These are phyloP conservation scores for Brettanomyces bruxellensis DNA, from an alignment of 805 yeast genomes.

Conservation along the genomic window DNA sequence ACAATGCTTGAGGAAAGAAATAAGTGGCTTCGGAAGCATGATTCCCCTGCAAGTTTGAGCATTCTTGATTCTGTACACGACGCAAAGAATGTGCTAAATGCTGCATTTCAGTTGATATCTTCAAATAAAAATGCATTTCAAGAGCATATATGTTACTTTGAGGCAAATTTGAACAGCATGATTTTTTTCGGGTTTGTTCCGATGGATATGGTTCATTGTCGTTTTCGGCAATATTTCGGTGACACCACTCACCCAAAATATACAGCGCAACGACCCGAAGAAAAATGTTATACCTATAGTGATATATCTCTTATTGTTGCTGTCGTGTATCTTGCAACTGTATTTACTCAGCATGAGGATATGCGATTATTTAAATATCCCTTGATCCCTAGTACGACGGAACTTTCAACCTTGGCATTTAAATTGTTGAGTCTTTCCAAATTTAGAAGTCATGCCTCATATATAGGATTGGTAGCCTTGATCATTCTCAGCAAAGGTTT, in stretches of 20 bases:
- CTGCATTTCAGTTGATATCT: conserved; percentile 2
- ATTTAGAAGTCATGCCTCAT: conserved; percentile 2
- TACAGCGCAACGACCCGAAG: neutral
- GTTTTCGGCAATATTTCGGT: conserved; percentile 7
- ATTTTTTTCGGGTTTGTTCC: conserved; percentile 9
- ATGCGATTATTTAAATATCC: neutral
- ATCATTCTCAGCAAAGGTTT: conserved; percentile 4
- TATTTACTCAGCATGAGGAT: conserved; percentile 2
- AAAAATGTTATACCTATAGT: conserved; percentile 4
- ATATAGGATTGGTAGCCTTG: conserved; percentile 5
- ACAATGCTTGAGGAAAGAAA: neutral
- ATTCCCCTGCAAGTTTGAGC: neutral
- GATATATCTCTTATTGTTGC: conserved; percentile 11
- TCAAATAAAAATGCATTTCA: conserved; percentile 13
- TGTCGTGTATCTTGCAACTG: conserved; percentile 5
- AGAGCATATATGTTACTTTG: conserved; percentile 15
- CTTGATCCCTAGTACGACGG: neutral
- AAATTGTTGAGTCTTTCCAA: conserved; percentile 6
- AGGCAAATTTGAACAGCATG: conserved; percentile 7
- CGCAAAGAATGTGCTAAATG: neutral
- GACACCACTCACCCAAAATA: conserved; percentile 4
- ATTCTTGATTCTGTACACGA: neutral
- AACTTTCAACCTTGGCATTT: conserved; percentile 3
- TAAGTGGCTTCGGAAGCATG: neutral
- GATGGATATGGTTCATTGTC: conserved; percentile 2